Evolutionary conservation across 768 basidiomycete species (phyloP), one percentile per base, ranked within the genome.

Genomic region (Lactarius psammicola): DNA sequence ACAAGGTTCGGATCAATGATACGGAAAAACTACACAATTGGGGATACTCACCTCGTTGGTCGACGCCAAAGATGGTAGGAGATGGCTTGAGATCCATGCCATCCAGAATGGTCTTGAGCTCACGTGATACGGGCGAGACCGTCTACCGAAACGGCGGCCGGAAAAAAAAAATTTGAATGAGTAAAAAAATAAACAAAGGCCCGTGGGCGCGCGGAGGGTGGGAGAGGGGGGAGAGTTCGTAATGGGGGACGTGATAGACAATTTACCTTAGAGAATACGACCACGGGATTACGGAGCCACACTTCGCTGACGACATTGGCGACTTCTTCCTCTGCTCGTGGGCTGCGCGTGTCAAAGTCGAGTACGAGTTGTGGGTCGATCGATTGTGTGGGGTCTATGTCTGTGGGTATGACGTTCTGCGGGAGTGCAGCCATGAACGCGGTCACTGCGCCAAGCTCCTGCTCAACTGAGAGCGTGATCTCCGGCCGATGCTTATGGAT

Each of bases 311-410:
- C 82, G 73, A 92, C 79, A 1, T 78, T 77, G 38, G 76, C 73
- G 36, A 92, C 77, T 74, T 92, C 90, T 38, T 85, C 82, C 23
- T 72, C 70, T 0, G 90, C 89, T 17, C 82, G 80, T 2, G 83
- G 76, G 51, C 83, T 79, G n/a, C 86, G 83, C 0, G 89, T 88
- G 73, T 94, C 90, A 73, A 94, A 94, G 71, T 90, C 92, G 49
- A 94, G 81, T 5, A 94, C 83, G 63, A 93, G 84, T 71, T 91
- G 84, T 4, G 92, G 90, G 74, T 94, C 91, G 64, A 93, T 85
- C 9, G 90, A 84, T 13, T 70, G 68, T 13, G 79, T 70, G 0
- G 92, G 88, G 71, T 93, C 84, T 54, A 92, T 82, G 7, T 79
- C 78, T 0, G 77, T 73, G 1, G 92, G 90, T 63, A 94, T 85